These are phyloP conservation scores for Fomitopsis palustris DNA, from an alignment of 1,284 basidiomycete genomes.

Conservation along the genomic window DNA sequence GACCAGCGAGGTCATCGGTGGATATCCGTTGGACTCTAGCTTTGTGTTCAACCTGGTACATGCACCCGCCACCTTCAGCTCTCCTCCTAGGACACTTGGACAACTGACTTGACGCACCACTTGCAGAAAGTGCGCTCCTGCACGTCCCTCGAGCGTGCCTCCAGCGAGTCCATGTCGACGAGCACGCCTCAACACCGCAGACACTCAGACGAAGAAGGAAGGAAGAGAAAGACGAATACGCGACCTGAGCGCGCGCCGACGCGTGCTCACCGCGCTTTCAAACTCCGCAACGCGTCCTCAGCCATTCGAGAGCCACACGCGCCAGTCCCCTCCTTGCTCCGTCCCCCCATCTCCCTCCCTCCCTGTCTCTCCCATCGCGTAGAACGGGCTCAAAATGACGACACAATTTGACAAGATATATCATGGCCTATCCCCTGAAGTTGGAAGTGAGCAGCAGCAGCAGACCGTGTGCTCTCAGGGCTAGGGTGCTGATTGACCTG, in stretches of 20 bases:
- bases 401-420: conserved; percentile 84
- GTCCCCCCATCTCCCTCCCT: conserved; percentile 3
- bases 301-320: conserved; percentile 10
- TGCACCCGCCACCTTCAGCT: neutral
- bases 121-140: conserved; percentile 84
- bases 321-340: conserved; percentile 16
- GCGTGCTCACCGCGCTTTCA: conserved; percentile 23
- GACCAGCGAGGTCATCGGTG: conserved; percentile 89
- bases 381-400: conserved; percentile 29
- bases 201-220: neutral
- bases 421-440: conserved; percentile 67
- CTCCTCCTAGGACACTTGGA: neutral
- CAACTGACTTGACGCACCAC: conserved; percentile 49
- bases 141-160: conserved; percentile 61
- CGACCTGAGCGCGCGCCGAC: conserved; percentile 8
- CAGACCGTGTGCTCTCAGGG: neutral
- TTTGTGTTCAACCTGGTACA: conserved; percentile 95
- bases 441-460: conserved; percentile 60
- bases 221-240: conserved; percentile 4
- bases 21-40: conserved; percentile 80
- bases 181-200: neutral
- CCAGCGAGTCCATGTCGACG: conserved; percentile 48
- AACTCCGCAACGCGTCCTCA: conserved; percentile 31
- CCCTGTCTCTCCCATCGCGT: neutral
- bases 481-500: neutral